Percentiles rank a stretch among this genome's conserved stretches.
These are phyloP conservation scores for Colletotrichum sp. DNA, from an alignment of 2,329 filamentous ascomycete species.

Conservation along the genomic window DNA sequence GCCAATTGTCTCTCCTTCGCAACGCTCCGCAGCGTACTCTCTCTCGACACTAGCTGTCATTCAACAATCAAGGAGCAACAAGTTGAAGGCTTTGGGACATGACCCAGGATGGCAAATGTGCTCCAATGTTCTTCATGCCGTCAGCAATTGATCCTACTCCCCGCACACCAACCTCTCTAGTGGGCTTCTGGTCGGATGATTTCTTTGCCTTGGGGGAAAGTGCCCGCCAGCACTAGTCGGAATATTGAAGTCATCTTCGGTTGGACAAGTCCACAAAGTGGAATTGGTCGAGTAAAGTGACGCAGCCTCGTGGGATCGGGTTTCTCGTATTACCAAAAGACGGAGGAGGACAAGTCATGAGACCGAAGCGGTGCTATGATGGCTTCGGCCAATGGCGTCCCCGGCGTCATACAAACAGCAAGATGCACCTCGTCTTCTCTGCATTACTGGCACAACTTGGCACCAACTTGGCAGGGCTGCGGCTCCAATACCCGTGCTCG, in stretches of 20 bases:
- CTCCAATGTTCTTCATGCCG: background rate
- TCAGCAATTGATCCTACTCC: slow-evolving; percentile 9
- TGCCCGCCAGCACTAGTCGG: background rate
- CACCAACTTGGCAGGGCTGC: slow-evolving; percentile 16
- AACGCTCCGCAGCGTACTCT: background rate
- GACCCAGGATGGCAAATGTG: background rate
- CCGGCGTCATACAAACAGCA: background rate
- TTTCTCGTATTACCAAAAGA: slow-evolving; percentile 8
- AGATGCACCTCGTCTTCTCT: slow-evolving; percentile 20
- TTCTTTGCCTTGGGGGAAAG: background rate
- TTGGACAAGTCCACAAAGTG: background rate
- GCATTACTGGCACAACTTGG: slow-evolving; percentile 12
- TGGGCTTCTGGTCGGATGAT: background rate
- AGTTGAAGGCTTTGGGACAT: background rate
- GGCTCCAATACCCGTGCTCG: slow-evolving; percentile 6
- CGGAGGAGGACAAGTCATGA: slow-evolving; percentile 4
- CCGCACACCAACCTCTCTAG: background rate
- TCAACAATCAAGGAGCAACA: background rate
- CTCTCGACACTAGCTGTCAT: background rate
- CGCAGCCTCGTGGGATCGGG: background rate
- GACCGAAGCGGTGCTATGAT: slow-evolving; percentile 7
- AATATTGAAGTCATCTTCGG: background rate
- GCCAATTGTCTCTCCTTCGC: background rate
- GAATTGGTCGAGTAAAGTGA: background rate
- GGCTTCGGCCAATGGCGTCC: background rate